Percentiles rank a stretch among this genome's conserved stretches.
phyloP scores from a whole-genome alignment of 2,329 filamentous ascomycete genomes.

The Ophidiomyces ophidiicola region DNA sequence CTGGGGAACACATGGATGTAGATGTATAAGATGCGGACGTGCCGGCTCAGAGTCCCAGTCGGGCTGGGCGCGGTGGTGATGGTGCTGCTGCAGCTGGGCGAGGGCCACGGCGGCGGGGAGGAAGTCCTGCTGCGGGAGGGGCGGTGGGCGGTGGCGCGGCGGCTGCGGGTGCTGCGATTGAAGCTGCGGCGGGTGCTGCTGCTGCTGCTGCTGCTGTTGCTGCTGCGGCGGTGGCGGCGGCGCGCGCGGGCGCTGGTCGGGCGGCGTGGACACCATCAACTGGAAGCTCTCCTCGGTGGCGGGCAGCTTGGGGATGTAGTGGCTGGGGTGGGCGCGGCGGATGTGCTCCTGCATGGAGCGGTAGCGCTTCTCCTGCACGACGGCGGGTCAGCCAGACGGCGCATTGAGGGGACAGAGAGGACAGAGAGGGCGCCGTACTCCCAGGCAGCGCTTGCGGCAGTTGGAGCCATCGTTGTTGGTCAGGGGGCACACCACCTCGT shows the following conservation, averaged over 20 bases:
- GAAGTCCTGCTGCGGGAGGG: no score
- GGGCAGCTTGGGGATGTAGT: conserved; percentile 95
- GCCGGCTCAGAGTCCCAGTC: conserved; percentile 71
- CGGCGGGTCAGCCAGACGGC: conserved; percentile 8
- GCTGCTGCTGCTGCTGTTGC: conserved; percentile 79
- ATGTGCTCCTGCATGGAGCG: conserved; percentile 99
- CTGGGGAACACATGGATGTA: not conserved
- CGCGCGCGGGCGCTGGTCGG: conserved; percentile 54
- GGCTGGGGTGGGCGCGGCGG: conserved; percentile 85
- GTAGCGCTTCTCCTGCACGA: conserved; percentile 71
- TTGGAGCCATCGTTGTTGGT: conserved; percentile 91
- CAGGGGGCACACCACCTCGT: conserved; percentile 93
- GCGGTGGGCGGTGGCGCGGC: not conserved
- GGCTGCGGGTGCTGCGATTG: not conserved
- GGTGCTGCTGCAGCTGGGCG: conserved; percentile 72
- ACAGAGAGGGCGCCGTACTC: conserved; percentile 55
- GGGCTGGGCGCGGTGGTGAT: conserved; percentile 61
- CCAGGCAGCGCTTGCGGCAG: conserved; percentile 94
- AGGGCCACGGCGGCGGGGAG: conserved; percentile 69
- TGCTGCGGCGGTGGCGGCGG: conserved; percentile 44
- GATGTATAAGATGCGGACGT: conserved; percentile 27
- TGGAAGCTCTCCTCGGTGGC: conserved; percentile 96
- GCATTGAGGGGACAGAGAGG: conserved; percentile 12
- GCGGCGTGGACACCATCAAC: conserved; percentile 87
- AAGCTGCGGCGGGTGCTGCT: conserved; percentile 42